A percentile compares a stretch with the other conserved stretches of the same genome.
phyloP scores from a whole-genome alignment of 805 yeast genomes.

The Metschnikowia lunata region DNA sequence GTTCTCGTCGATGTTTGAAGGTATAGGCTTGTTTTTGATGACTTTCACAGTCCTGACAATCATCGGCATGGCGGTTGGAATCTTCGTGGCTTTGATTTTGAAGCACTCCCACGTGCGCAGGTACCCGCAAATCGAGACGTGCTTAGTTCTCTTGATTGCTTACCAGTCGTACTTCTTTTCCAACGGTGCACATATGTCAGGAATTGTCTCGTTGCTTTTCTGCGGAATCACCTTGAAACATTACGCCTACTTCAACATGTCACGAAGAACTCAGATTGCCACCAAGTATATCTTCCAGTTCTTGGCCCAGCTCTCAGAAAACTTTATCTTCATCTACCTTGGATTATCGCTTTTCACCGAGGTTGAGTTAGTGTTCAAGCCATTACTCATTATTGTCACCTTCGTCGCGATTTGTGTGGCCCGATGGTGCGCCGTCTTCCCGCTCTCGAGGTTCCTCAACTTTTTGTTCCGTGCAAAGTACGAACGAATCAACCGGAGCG shows the following conservation, averaged over 20 bases:
- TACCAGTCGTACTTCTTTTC: constrained; percentile 96
- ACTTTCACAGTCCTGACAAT: constrained; percentile 87
- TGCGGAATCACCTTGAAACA: constrained; percentile 97
- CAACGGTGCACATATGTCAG: constrained; percentile 99
- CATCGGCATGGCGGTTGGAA: constrained; percentile 85
- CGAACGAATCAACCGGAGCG: constrained; percentile 32
- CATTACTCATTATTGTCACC: constrained; percentile 84
- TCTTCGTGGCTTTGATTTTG: constrained; percentile 80
- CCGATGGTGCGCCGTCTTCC: constrained; percentile 97
- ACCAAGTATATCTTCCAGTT: constrained; percentile 92
- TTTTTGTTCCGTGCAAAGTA: constrained; percentile 65
- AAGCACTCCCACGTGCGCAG: constrained; percentile 92
- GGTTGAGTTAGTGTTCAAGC: constrained; percentile 92
- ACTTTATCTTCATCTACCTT: constrained; percentile 90
- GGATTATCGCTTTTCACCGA: constrained; percentile 95
- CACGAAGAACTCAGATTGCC: constrained; percentile 93
- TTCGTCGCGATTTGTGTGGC: constrained; percentile 89
- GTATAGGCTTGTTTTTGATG: constrained; percentile 88
- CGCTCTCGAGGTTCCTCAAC: constrained; percentile 79
- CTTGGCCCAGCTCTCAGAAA: constrained; percentile 91
- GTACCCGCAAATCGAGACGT: constrained; percentile 96
- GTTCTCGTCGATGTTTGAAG: constrained; percentile 79
- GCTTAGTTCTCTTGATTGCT: constrained; percentile 83
- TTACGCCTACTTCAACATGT: constrained; percentile 96
- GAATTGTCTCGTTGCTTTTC: constrained; percentile 88